Evolutionary conservation across 1,139 yeast species (phyloP).

Genomic region (Suhomyces anneliseae): DNA sequence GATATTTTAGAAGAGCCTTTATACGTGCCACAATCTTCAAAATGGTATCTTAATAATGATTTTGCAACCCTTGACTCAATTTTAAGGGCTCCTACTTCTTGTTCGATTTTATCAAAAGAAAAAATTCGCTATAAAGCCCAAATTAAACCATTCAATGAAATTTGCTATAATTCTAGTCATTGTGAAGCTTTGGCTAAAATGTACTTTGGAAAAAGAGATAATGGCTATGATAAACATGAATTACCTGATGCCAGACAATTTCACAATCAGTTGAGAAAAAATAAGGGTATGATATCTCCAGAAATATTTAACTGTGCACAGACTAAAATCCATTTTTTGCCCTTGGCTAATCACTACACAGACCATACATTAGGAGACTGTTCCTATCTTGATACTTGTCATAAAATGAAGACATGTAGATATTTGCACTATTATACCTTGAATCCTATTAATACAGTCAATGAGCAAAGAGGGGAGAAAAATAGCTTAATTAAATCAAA

Average conservation of each 20-base stretch:
- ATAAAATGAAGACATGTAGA: slow-evolving; percentile 75
- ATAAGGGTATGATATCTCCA: slow-evolving; percentile 17
- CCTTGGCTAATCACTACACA: slow-evolving; percentile 54
- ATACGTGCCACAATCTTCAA: background rate
- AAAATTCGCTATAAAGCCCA: slow-evolving; percentile 38
- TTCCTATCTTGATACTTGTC: slow-evolving; percentile 91
- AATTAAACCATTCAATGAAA: slow-evolving; percentile 47
- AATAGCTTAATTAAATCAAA: background rate
- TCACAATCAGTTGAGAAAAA: slow-evolving; percentile 15
- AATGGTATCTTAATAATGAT: slow-evolving; percentile 6
- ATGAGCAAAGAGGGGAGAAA: no score
- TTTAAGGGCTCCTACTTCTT: slow-evolving; percentile 30
- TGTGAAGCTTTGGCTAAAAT: slow-evolving; percentile 31
- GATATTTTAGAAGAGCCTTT: slow-evolving; percentile 20
- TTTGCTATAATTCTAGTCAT: slow-evolving; percentile 53
- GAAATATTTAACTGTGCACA: slow-evolving; percentile 44
- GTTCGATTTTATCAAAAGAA: slow-evolving; percentile 39
- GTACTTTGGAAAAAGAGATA: slow-evolving; percentile 22
- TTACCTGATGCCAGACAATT: slow-evolving; percentile 8
- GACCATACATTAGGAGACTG: slow-evolving; percentile 84
- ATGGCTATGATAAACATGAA: slow-evolving; percentile 8
- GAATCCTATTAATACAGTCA: slow-evolving; percentile 33
- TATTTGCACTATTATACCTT: slow-evolving; percentile 77
- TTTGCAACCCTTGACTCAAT: slow-evolving; percentile 14
- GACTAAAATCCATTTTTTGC: slow-evolving; percentile 59